Conservation (phyloP, 2,329 filamentous ascomycete genomes). For the Nemania diffusa region DNA sequence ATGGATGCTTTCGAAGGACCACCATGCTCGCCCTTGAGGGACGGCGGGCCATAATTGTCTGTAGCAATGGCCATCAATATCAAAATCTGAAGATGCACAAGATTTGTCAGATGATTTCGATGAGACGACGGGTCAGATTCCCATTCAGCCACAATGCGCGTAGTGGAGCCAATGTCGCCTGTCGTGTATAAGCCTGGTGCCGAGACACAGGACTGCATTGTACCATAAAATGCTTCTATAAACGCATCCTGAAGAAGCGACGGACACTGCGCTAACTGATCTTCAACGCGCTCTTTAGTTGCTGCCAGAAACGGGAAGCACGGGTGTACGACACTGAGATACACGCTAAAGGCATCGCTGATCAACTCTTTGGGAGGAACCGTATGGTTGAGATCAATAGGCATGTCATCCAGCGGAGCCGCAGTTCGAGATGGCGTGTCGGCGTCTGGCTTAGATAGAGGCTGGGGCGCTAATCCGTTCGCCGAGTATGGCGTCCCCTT, state of each 20-base stretch:
- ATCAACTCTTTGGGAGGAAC: conserved; percentile 53
- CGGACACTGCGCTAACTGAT: conserved; percentile 66
- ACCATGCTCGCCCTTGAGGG: conserved; percentile 54
- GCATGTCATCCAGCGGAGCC: conserved; percentile 45
- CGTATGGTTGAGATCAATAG: conserved; percentile 49
- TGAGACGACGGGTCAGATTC: conserved; percentile 56
- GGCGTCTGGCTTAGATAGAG: conserved; percentile 52
- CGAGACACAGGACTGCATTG: conserved; percentile 64
- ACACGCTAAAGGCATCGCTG: conserved; percentile 61
- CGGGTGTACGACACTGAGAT: conserved; percentile 72
- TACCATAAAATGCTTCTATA: conserved; percentile 68
- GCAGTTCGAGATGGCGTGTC: conserved; percentile 52
- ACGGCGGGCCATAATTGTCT: conserved; percentile 63
- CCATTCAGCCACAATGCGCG: conserved; percentile 62
- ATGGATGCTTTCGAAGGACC: conserved; percentile 64
- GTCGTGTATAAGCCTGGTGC: conserved; percentile 51
- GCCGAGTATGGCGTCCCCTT: conserved; percentile 50
- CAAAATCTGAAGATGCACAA: conserved; percentile 73
- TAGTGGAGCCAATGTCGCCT: conserved; percentile 58
- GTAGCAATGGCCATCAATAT: conserved; percentile 74
- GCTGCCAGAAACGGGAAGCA: conserved; percentile 73
- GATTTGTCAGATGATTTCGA: conserved; percentile 55
- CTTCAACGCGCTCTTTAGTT: conserved; percentile 65
- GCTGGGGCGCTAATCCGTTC: conserved; percentile 59
- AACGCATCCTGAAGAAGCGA: conserved; percentile 70